A percentile compares a stretch with the other conserved stretches of the same genome.
Evolutionary conservation across 1,139 yeast genomes (phyloP).

Genomic region (Lodderomyces margitis): DNA sequence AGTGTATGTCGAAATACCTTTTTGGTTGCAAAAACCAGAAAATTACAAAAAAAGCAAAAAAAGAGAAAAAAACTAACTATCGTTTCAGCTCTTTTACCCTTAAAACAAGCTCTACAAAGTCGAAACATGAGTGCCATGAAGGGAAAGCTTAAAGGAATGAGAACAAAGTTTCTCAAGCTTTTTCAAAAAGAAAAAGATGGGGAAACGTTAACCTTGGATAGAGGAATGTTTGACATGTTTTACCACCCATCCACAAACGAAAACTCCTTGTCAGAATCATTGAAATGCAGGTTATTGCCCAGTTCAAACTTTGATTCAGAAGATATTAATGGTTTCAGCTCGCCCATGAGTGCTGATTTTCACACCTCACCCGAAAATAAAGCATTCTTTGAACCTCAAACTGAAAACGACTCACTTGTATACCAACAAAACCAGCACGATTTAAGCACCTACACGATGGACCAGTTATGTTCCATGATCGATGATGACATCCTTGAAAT

Average conservation of each 20-base stretch:
- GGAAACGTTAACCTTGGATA: not conserved
- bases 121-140: no score
- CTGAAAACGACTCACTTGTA: not conserved
- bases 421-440: not conserved
- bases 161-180: not conserved
- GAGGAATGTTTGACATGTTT: not conserved
- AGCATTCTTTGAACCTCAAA: slow-evolving; percentile 2
- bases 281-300: not conserved
- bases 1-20: no score
- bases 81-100: no score
- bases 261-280: slow-evolving; percentile 1
- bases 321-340: not conserved
- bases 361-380: slow-evolving; percentile 4
- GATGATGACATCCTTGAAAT: slow-evolving; percentile 13
- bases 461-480: slow-evolving; percentile 13
- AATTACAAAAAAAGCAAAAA: not conserved
- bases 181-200: not conserved
- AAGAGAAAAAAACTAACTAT: not conserved
- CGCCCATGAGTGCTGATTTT: slow-evolving; percentile 3
- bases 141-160: not conserved
- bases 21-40: not conserved
- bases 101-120: no score
- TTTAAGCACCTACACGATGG: slow-evolving; percentile 6
- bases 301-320: slow-evolving; percentile 4
- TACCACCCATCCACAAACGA: slow-evolving; percentile 1